Base-by-base conservation (phyloP, 2,329 filamentous ascomycete species). In the Malbranchea zuffiana region DNA sequence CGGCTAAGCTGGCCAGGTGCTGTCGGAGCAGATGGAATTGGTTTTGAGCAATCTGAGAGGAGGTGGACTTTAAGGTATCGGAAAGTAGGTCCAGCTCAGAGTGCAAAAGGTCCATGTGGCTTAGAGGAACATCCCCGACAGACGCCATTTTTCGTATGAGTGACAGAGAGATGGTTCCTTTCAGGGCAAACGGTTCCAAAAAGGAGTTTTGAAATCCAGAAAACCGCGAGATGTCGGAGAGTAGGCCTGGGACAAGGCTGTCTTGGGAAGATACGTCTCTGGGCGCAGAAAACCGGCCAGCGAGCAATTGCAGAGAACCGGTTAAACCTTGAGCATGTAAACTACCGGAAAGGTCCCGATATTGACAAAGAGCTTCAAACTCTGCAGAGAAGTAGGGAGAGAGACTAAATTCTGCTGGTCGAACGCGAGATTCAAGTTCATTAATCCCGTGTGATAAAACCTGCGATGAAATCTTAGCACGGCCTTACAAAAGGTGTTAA, bases 61-160 rank as follows among this genome's bases (percentile, higher is more conserved):
- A 68, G 41, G 73, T 65, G 23, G 58, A 52, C 32, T 69, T 59
- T 17, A 81, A 48, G 39, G 74, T 68, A 29, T 66, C 65, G 6
- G 73, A 74, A 41, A 82, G 61, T 3, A 71, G 62, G 6, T 75
- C 74, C 33, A 82, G 59, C 50, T 85, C 80, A 1, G 66, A 62
- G 54, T 82, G 76, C 0, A 85, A 63, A 12, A 80, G 65, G 29
- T 71, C 66, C 32, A 85, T 60, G 27, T 75, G 73, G 30, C 68
- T 68, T 25, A 85, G 60, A 30, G 63, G 71, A 0, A 78, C 72
- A 16, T 67, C 61, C 8, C 61, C 59, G 12, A 77, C 55, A 1
- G 55, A 59, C 34, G 69, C 62, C 31, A 80, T 56, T 46, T 70
- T 76, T 10, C 63, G 60, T 47, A 82, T 61, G 3, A 83, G 50